Percentiles rank a stretch among this genome's conserved stretches.
Evolutionary conservation across 768 basidiomycete species (phyloP).

Genomic region (Boletus eberwhitei): DNA sequence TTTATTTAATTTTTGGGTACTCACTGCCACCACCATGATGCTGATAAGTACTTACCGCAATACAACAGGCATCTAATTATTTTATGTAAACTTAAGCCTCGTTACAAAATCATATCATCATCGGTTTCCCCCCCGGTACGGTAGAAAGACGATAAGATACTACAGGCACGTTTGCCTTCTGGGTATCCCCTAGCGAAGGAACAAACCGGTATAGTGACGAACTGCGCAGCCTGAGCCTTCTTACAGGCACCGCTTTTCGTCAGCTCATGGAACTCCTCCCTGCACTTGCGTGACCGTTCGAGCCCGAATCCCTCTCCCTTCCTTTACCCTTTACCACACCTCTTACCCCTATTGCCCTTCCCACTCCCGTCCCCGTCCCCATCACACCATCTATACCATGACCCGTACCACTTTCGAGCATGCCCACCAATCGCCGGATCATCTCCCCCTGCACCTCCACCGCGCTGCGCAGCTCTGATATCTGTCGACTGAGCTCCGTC

Average conservation of each 20-base stretch:
- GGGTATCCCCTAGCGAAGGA: background rate
- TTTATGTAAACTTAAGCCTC: no score
- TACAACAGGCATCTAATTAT: no score
- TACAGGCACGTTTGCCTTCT: background rate
- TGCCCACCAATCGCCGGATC: conserved; percentile 32
- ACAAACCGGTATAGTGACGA: background rate
- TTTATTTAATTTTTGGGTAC: no score
- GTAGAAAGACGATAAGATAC: background rate
- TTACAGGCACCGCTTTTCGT: background rate
- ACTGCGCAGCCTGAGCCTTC: background rate
- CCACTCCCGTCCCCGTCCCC: background rate
- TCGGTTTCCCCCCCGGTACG: no score
- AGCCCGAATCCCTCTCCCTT: background rate
- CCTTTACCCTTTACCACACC: conserved; percentile 14
- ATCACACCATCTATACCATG: background rate
- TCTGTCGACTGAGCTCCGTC: conserved; percentile 62
- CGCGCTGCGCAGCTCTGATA: conserved; percentile 49
- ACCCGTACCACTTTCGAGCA: conserved; percentile 10
- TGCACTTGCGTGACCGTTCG: background rate
- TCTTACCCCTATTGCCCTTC: background rate
- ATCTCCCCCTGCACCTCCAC: conserved; percentile 61
- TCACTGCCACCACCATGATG: no score
- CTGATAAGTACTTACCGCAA: no score
- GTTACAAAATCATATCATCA: no score
- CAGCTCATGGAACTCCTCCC: conserved; percentile 15